Evolutionary conservation across 1,284 basidiomycete species (phyloP).

Genomic region (Cutaneotrichosporon cutaneum): DNA sequence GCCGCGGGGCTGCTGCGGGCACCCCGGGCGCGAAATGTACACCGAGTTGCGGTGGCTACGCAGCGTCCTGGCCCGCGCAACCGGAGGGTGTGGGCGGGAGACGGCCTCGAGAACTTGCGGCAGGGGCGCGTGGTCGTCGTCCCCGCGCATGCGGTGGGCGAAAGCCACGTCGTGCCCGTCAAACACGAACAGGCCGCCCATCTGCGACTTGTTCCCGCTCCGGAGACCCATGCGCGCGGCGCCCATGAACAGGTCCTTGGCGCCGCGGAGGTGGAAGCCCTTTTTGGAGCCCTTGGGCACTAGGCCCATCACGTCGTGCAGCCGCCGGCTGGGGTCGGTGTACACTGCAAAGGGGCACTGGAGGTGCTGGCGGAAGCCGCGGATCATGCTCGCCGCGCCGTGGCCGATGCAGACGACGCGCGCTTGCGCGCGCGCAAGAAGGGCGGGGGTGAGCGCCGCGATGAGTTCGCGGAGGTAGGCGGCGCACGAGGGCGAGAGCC

Average conservation of each 20-base stretch:
- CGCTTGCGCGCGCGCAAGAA: slow-evolving; percentile 58
- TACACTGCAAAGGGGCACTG: slow-evolving; percentile 61
- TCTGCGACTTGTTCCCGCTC: slow-evolving; percentile 53
- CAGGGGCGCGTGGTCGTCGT: slow-evolving; percentile 69
- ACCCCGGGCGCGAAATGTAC: neutral
- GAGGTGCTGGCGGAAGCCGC: slow-evolving; percentile 55
- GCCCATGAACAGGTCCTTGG: slow-evolving; percentile 18
- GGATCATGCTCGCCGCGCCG: slow-evolving; percentile 52
- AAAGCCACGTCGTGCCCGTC: slow-evolving; percentile 56
- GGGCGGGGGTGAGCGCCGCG: slow-evolving; percentile 58
- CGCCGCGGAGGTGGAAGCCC: slow-evolving; percentile 22
- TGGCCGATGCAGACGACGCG: slow-evolving; percentile 69
- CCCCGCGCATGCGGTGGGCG: slow-evolving; percentile 55
- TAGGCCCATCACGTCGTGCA: slow-evolving; percentile 77
- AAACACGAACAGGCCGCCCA: slow-evolving; percentile 86
- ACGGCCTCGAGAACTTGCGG: slow-evolving; percentile 58
- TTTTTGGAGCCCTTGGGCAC: slow-evolving; percentile 56
- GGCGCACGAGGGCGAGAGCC: slow-evolving; percentile 70
- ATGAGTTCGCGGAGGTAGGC: slow-evolving; percentile 75
- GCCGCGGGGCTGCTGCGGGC: neutral
- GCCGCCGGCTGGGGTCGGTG: slow-evolving; percentile 68
- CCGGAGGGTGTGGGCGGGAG: neutral
- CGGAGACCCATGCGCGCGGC: slow-evolving; percentile 18
- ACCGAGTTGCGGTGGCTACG: neutral
- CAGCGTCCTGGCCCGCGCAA: neutral